These are phyloP conservation scores for Tremella yokohamensis DNA, from an alignment of 768 basidiomycete genomes.

Conservation along the genomic window DNA sequence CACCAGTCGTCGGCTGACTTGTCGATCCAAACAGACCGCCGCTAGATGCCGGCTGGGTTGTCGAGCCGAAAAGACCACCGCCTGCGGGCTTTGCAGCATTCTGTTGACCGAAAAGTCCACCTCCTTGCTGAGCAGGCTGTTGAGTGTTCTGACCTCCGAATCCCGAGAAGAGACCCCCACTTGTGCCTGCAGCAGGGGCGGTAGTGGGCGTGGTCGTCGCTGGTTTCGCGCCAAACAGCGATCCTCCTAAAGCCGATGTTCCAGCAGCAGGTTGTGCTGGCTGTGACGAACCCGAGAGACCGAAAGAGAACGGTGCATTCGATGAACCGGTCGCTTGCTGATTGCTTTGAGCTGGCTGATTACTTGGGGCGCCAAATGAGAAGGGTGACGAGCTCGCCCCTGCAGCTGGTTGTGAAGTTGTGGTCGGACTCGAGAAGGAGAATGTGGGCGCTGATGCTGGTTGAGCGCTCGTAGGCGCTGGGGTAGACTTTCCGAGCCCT, in stretches of 20 bases:
- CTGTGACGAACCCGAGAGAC: slow-evolving; percentile 7
- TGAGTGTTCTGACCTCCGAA: not conserved
- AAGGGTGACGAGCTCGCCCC: slow-evolving; percentile 21
- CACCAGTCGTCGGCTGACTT: slow-evolving; percentile 40
- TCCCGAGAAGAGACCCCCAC: not conserved
- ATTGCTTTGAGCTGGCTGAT: not conserved
- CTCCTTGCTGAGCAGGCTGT: not conserved
- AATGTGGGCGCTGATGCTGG: not conserved
- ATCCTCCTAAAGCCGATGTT: not conserved
- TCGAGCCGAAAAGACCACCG: slow-evolving; percentile 22
- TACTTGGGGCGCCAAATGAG: slow-evolving; percentile 22
- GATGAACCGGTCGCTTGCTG: slow-evolving; percentile 7
- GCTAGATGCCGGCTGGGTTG: not conserved
- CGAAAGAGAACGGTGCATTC: slow-evolving; percentile 6
- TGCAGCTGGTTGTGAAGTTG: slow-evolving; percentile 9
- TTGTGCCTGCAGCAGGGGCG: not conserved
- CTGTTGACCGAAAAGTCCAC: slow-evolving; percentile 16
- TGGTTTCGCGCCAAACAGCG: not conserved
- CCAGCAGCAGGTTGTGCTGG: slow-evolving; percentile 5
- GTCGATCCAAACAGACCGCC: slow-evolving; percentile 15
- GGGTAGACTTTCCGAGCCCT: no score
- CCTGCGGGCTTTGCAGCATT: slow-evolving; percentile 3
- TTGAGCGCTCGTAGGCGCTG: not conserved
- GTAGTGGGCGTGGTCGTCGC: not conserved
- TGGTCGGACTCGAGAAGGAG: not conserved